Conservation (phyloP, 371 early-diverging fungal genomes). For the Edhazardia aedis region DNA sequence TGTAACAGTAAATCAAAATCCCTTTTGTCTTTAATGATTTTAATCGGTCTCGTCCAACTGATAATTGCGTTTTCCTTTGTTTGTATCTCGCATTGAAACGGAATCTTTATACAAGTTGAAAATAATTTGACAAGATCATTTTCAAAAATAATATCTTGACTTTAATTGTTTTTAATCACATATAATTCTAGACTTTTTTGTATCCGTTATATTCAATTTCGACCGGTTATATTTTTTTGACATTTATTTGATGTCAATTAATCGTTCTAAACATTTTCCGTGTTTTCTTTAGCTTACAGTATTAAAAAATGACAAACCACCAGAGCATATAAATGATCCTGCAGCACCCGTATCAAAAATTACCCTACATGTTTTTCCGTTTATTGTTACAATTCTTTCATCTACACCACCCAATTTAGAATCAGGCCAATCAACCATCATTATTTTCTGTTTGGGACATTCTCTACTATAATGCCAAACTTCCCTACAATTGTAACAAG, state of each 20-base stretch:
- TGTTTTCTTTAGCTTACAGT: neutral
- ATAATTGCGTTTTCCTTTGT: neutral
- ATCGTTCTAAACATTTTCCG: neutral
- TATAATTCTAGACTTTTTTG: neutral
- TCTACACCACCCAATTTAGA: neutral
- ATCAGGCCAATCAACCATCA: neutral
- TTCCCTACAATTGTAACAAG: neutral
- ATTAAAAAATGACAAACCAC: neutral
- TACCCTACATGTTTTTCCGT: neutral
- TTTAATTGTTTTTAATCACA: neutral
- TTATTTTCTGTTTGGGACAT: neutral
- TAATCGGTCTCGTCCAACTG: neutral
- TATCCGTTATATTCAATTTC: neutral
- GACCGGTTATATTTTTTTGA: neutral
- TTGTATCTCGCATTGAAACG: neutral
- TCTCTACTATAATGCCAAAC: neutral
- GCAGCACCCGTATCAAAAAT: constrained; percentile 1
- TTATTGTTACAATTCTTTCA: neutral
- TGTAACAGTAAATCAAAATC: neutral
- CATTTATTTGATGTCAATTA: neutral
- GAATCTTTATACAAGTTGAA: neutral
- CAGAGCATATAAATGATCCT: neutral
- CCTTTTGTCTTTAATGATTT: neutral
- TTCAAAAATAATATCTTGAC: neutral
- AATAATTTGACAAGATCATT: neutral